Conservation (phyloP, 106 monocot species). For the Allium fistulosum region DNA sequence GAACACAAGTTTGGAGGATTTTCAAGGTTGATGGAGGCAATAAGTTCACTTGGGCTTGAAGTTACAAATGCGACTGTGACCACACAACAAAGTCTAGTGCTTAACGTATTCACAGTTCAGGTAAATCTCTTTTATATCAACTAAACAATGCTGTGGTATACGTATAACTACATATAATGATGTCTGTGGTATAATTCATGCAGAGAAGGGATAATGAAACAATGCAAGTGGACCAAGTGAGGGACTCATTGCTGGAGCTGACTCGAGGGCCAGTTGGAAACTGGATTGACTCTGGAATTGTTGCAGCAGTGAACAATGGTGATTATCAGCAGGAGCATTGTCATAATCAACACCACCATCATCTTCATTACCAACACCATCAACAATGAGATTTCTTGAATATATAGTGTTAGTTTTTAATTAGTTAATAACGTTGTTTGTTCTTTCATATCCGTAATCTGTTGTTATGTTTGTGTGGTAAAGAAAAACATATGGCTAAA, state of each 20-base stretch:
- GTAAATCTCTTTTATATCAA: constrained; percentile 24
- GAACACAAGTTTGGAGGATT: constrained; percentile 74
- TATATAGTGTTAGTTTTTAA: neutral
- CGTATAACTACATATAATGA: neutral
- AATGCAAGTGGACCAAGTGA: constrained; percentile 80
- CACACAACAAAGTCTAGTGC: constrained; percentile 49
- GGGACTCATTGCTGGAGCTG: constrained; percentile 74
- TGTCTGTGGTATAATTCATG: neutral
- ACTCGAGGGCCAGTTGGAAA: constrained; percentile 25
- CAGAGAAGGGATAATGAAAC: constrained; percentile 78
- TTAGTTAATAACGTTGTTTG: neutral
- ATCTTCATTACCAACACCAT: constrained; percentile 16
- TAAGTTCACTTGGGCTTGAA: constrained; percentile 66
- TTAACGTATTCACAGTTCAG: constrained; percentile 74
- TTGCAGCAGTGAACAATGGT: neutral
- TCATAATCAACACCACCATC: constrained; percentile 13
- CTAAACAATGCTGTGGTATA: too few relatives aligned
- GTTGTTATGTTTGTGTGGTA: too few relatives aligned
- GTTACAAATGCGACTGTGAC: constrained; percentile 82
- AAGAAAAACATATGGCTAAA: too few relatives aligned
- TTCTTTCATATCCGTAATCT: too few relatives aligned
- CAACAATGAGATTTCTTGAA: neutral
- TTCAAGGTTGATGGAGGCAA: constrained; percentile 73
- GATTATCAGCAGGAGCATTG: constrained; percentile 6
- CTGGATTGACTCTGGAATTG: constrained; percentile 17